A percentile compares a stretch with the other conserved stretches of the same genome.
Evolutionary conservation across 1,284 basidiomycete genomes (phyloP).

Genomic region (Porodaedalea pini): DNA sequence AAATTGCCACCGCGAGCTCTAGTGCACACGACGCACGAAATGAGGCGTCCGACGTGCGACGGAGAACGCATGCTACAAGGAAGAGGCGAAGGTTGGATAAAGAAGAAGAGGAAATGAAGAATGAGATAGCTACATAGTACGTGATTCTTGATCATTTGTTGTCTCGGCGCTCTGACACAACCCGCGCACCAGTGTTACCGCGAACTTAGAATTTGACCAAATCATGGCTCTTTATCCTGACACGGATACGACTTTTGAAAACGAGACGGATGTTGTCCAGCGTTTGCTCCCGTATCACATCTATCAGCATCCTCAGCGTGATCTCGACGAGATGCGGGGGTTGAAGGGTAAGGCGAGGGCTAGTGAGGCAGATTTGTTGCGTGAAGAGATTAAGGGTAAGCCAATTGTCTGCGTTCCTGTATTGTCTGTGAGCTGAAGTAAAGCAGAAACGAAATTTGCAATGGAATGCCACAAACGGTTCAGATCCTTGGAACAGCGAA

Average conservation of each 20-base stretch:
- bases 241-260: constrained; percentile 60
- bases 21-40: neutral
- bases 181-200: constrained; percentile 43
- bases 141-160: constrained; percentile 3
- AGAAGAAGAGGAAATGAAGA: constrained; percentile 17
- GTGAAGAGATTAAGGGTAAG: constrained; percentile 55
- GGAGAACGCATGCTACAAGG: neutral
- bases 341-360: constrained; percentile 60
- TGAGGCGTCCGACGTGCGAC: neutral
- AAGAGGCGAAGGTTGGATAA: constrained; percentile 16
- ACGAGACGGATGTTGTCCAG: constrained; percentile 56
- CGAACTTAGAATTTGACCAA: constrained; percentile 60
- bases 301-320: constrained; percentile 67
- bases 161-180: neutral
- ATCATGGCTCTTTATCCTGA: constrained; percentile 56
- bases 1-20: neutral
- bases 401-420: constrained; percentile 10
- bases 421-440: constrained; percentile 23
- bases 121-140: constrained; percentile 10
- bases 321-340: constrained; percentile 38
- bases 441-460: constrained; percentile 60
- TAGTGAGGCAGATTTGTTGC: constrained; percentile 32
- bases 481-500: constrained; percentile 51
- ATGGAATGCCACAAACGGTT: constrained; percentile 60
- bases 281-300: constrained; percentile 74